Evolutionary conservation across 169 alveolate genomes (phyloP).

Genomic region (Plasmodium chabaudi): DNA sequence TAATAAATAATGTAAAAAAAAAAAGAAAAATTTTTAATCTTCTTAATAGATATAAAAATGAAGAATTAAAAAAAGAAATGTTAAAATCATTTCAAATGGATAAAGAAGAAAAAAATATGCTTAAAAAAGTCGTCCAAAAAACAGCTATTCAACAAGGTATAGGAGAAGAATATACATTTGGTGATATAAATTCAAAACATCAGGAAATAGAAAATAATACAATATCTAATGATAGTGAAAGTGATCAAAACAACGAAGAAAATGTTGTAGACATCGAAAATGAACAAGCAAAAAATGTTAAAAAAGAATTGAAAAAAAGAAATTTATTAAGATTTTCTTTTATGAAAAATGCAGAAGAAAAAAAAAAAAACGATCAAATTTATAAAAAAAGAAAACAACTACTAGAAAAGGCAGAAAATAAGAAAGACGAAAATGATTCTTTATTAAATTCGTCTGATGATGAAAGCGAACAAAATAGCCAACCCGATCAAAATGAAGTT

Average conservation of each 20-base stretch:
- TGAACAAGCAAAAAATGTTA: slow-evolving; percentile 10
- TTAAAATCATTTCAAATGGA: slow-evolving; percentile 24
- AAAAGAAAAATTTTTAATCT: slow-evolving; percentile 37
- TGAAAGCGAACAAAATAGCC: neutral
- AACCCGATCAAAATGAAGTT: neutral
- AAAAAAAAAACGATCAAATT: slow-evolving; percentile 28
- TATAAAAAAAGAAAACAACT: slow-evolving; percentile 31
- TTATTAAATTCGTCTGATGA: slow-evolving; percentile 8
- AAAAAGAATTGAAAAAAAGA: slow-evolving; percentile 42
- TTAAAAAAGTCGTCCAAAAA: slow-evolving; percentile 22
- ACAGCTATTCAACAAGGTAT: slow-evolving; percentile 1
- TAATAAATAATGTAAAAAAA: slow-evolving; percentile 52
- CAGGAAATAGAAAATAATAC: neutral
- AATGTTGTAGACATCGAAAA: neutral
- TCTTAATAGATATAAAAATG: slow-evolving; percentile 60
- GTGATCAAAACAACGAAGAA: slow-evolving; percentile 6
- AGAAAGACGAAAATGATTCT: slow-evolving; percentile 1
- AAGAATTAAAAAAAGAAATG: slow-evolving; percentile 48
- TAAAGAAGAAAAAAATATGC: slow-evolving; percentile 67
- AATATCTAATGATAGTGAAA: neutral
- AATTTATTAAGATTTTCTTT: slow-evolving; percentile 57
- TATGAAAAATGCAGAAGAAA: slow-evolving; percentile 62
- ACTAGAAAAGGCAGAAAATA: slow-evolving; percentile 1
- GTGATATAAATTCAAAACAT: neutral
- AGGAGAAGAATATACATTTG: neutral